Percentiles rank a stretch among this genome's conserved stretches.
These are phyloP conservation scores for Solanum hybrid DNA, from an alignment of 305 asterid species.

Conservation along the genomic window DNA sequence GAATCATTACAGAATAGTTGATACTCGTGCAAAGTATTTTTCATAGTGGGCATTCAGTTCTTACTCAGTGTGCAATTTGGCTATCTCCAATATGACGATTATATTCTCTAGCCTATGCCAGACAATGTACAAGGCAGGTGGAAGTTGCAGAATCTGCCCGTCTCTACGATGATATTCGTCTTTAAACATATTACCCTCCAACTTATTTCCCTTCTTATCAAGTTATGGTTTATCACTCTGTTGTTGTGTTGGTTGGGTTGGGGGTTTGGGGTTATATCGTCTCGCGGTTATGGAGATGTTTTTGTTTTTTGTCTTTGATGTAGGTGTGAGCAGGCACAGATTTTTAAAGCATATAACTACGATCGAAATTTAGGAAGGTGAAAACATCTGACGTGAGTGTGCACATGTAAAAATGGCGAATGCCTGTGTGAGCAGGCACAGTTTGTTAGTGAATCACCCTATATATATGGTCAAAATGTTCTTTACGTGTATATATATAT, in stretches of 20 bases:
- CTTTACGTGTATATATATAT: neutral
- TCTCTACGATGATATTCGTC: neutral
- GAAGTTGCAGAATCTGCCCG: neutral
- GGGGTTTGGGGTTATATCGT: neutral
- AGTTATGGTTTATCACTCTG: neutral
- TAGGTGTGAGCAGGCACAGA: neutral
- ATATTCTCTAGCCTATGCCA: neutral
- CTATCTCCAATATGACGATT: neutral
- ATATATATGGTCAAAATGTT: neutral
- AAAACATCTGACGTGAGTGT: neutral
- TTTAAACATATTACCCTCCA: neutral
- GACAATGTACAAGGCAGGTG: neutral
- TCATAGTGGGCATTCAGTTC: neutral
- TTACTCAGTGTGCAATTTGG: neutral
- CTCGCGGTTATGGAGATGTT: neutral
- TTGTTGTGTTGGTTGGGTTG: neutral
- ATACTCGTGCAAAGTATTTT: neutral
- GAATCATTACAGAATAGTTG: neutral
- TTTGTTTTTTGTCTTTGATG: neutral
- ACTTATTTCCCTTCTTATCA: neutral
- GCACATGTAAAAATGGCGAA: neutral
- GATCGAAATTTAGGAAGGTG: neutral
- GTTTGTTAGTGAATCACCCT: neutral
- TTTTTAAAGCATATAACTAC: neutral
- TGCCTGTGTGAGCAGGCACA: neutral